A percentile compares a stretch with the other conserved stretches of the same genome.
phyloP scores from a whole-genome alignment of 257 asterid genomes.

The Gynochthodes officinalis region DNA sequence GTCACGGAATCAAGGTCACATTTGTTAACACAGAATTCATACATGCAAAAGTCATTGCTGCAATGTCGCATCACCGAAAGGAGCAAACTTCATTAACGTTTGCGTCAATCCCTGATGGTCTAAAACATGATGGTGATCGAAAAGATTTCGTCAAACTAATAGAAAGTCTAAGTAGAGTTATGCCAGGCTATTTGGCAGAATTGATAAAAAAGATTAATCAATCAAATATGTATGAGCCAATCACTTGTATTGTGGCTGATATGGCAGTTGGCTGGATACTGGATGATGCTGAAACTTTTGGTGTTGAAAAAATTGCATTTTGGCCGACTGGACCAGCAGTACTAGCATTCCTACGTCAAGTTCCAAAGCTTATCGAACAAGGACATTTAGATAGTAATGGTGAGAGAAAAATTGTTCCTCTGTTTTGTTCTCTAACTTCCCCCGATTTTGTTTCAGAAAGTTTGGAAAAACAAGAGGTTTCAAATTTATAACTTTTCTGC shows the following conservation, averaged over 20 bases:
- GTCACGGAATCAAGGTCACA: slow-evolving; percentile 43
- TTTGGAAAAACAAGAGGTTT: no score
- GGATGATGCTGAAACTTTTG: slow-evolving; percentile 27
- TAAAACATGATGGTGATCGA: slow-evolving; percentile 13
- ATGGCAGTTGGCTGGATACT: slow-evolving; percentile 29
- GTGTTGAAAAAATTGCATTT: slow-evolving; percentile 24
- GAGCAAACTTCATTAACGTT: slow-evolving; percentile 8
- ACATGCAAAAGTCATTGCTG: slow-evolving; percentile 27
- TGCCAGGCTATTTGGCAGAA: background rate
- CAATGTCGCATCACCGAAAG: slow-evolving; percentile 1
- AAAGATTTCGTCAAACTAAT: slow-evolving; percentile 1
- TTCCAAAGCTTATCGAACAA: slow-evolving; percentile 26
- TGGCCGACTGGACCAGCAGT: slow-evolving; percentile 26
- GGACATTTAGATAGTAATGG: slow-evolving; percentile 22
- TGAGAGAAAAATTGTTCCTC: background rate
- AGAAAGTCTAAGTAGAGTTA: slow-evolving; percentile 15
- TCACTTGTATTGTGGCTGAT: slow-evolving; percentile 40
- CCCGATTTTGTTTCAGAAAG: no score
- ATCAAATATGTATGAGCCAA: slow-evolving; percentile 14
- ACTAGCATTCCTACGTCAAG: slow-evolving; percentile 13
- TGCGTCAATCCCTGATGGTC: slow-evolving; percentile 32
- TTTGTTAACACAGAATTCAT: slow-evolving; percentile 39
- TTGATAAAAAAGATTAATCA: slow-evolving; percentile 22
- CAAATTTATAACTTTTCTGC: background rate
- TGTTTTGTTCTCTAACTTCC: background rate